Conservation (phyloP, 345 rosid genomes). For the Viola odorata region DNA sequence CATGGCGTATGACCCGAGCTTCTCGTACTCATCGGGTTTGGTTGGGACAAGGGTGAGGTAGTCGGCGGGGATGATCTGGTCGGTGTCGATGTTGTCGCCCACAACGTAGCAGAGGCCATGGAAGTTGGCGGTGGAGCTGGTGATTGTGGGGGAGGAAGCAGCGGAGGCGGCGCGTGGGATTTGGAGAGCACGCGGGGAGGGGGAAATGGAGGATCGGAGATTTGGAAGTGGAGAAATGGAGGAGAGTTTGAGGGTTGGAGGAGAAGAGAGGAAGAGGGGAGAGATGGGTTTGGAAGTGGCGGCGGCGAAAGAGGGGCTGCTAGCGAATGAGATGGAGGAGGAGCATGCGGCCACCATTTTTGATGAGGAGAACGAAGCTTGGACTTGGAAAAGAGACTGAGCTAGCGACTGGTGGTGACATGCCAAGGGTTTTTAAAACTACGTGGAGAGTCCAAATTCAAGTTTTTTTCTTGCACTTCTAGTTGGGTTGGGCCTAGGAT, state of each 20-base stretch:
- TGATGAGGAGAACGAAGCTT: too few species aligned
- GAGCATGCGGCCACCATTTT: constrained; percentile 6
- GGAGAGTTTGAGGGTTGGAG: constrained; percentile 16
- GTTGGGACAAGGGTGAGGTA: constrained; percentile 85
- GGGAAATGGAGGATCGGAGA: background rate
- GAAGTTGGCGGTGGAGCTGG: constrained; percentile 31
- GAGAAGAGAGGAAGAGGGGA: constrained; percentile 10
- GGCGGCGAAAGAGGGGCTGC: constrained; percentile 22
- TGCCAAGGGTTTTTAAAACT: too few species aligned
- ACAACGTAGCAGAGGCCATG: constrained; percentile 91
- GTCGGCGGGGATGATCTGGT: constrained; percentile 92
- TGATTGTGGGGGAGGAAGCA: constrained; percentile 7
- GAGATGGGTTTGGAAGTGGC: constrained; percentile 13
- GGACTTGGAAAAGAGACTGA: too few species aligned
- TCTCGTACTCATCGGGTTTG: constrained; percentile 71
- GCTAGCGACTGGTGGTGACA: too few species aligned
- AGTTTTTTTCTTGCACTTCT: too few species aligned
- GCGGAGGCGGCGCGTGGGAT: constrained; percentile 28
- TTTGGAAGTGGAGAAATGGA: constrained; percentile 8
- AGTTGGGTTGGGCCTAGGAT: too few species aligned
- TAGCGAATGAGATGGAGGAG: constrained; percentile 21
- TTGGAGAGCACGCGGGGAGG: constrained; percentile 4
- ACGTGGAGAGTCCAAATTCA: too few species aligned
- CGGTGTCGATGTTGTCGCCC: constrained; percentile 94
- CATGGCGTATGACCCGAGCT: constrained; percentile 79